Evolutionary conservation across 495 filamentous ascomycete genomes (phyloP).

Genomic region (Talaromyces proteolyticus): DNA sequence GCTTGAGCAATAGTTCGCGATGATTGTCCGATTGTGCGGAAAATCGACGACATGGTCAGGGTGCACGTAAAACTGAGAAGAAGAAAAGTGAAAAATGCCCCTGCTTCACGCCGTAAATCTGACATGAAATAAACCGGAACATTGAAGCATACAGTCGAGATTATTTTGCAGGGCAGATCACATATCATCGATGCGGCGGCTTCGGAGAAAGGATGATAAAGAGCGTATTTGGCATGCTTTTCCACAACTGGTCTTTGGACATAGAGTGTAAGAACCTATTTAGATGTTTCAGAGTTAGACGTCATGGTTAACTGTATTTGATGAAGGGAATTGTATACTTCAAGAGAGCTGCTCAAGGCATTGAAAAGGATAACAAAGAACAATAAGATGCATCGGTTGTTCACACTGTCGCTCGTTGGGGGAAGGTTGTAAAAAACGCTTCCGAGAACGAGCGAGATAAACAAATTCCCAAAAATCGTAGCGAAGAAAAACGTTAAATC

Average conservation of each 20-base stretch:
- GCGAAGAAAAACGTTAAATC: conserved; percentile 68
- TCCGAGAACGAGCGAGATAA: conserved; percentile 72
- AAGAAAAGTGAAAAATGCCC: conserved; percentile 56
- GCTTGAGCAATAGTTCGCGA: conserved; percentile 47
- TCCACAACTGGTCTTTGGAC: conserved; percentile 87
- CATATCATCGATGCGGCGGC: conserved; percentile 77
- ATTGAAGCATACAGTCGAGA: conserved; percentile 55
- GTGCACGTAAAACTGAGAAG: conserved; percentile 51
- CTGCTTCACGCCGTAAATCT: conserved; percentile 38
- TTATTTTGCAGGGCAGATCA: conserved; percentile 65
- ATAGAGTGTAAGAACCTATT: conserved; percentile 64
- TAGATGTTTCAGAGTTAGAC: background rate
- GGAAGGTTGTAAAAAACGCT: conserved; percentile 76
- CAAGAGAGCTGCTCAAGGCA: conserved; percentile 71
- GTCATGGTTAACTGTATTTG: background rate
- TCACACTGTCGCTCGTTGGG: conserved; percentile 62
- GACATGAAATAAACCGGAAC: conserved; percentile 58
- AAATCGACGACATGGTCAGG: conserved; percentile 55
- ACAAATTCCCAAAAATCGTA: conserved; percentile 64
- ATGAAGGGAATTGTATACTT: conserved; percentile 24
- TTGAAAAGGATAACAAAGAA: conserved; percentile 88
- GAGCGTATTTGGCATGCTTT: conserved; percentile 81
- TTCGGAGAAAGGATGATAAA: conserved; percentile 88
- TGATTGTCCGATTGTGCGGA: conserved; percentile 43
- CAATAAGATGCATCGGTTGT: conserved; percentile 67